Evolutionary conservation across 495 filamentous ascomycete genomes (phyloP), one percentile per base, ranked within the genome.

Genomic region (Poronia punctata): DNA sequence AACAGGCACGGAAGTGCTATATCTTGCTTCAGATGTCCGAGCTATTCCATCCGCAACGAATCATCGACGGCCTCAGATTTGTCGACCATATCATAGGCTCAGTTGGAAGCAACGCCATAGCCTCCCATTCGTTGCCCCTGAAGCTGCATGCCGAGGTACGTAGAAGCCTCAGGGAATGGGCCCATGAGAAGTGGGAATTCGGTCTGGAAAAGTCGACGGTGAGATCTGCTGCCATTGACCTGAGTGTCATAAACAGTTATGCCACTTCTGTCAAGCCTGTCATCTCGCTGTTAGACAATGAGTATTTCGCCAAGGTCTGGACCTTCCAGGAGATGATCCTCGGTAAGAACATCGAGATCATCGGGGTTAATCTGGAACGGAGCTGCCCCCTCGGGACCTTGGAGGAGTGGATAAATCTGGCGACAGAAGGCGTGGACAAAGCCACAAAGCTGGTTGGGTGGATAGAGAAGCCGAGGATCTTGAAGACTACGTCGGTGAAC

Each of bases 241-340:
- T 45, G 40, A 51, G 53, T 2, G 40, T 57, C 29, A 26, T 57
- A 15, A 57, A 57, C 37, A 51, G 47, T 37, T 57, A 48, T 29
- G 41, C 51, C 6, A 54, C 47, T 8, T 48, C 40, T 32, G 35
- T 52, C 35, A 44, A 31, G 8, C 52, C 37, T 8, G 38, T 58
- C 11, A 39, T 15, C 20, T 38, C 38, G 10, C 41, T 55, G 12
- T 55, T 55, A 34, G 40, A 48, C 17, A 55, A 55, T 21, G 11
- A 38, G n/a, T 58, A 55, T 34, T 58, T 58, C 37, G 27, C 44
- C 7, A 18, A 45, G 14, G 45, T 56, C 9, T 56, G 52, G 51
- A 57, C 45, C 8, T 54, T 57, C 14, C 54, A 57, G 31, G 54
- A 54, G 29, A 57, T 57, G 48, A 15, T 57, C 10, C 48, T 57